phyloP scores from a whole-genome alignment of 768 basidiomycete species.

The Ephemerocybe angulata region DNA sequence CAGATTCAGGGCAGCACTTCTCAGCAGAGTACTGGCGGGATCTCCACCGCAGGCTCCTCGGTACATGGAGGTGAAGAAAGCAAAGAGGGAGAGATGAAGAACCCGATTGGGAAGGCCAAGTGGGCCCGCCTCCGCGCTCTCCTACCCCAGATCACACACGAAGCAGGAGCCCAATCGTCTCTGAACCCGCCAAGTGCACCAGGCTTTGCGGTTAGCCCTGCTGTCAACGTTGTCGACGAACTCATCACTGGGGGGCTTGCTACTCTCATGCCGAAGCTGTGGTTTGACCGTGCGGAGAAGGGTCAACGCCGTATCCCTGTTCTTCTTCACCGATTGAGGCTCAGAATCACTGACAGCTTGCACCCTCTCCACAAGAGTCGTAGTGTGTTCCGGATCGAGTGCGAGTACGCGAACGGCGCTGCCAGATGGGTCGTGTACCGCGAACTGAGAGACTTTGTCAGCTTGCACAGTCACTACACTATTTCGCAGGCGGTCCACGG shows the following conservation, averaged over 20 bases:
- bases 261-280: constrained; percentile 71
- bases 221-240: constrained; percentile 79
- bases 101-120: constrained; percentile 31
- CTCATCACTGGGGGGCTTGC: constrained; percentile 78
- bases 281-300: constrained; percentile 86
- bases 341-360: constrained; percentile 82
- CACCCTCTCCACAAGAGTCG: constrained; percentile 75
- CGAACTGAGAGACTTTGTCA: constrained; percentile 87
- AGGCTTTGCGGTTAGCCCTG: constrained; percentile 43
- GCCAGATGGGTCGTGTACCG: constrained; percentile 95
- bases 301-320: constrained; percentile 76
- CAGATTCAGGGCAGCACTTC: background rate
- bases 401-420: constrained; percentile 92
- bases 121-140: constrained; percentile 69
- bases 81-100: constrained; percentile 1
- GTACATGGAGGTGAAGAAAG: background rate
- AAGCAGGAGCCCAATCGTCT: constrained; percentile 21
- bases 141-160: constrained; percentile 51
- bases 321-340: constrained; percentile 74
- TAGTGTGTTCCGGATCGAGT: constrained; percentile 88
- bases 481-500: constrained; percentile 59
- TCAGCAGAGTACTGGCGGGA: background rate
- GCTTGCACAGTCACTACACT: constrained; percentile 85
- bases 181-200: constrained; percentile 32
- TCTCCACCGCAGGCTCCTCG: background rate